Base-by-base conservation (phyloP, 768 basidiomycete species). In the Phaffia tasmanica region DNA sequence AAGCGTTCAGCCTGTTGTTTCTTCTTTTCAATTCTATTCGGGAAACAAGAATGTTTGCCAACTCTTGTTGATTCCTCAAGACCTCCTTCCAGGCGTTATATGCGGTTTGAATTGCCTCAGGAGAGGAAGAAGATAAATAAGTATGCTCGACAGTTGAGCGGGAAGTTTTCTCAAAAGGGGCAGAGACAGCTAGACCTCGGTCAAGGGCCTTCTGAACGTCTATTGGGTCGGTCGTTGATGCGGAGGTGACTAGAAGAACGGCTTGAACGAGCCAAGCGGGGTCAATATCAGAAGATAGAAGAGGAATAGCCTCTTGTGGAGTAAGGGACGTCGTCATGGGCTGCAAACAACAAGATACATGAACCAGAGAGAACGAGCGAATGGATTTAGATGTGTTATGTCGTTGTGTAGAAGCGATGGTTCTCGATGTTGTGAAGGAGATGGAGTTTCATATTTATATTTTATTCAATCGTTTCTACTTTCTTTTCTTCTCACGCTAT, bases 221-320 rank as follows among this genome's bases (percentile, higher is more conserved):
- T 5, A 16, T 15, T 23, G 48, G 30, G 21, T 46, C 30, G 57
- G n/a, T 25, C 23, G 35, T 9, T 54, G 49, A 16, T 16, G 14
- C 35, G 25, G 56, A 65, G 15, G 64, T 57, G 57, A 65, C 49
- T 55, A 35, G 30, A 27, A 65, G 56, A 19, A 47, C 56, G 18
- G 56, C 64, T 25, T 65, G 64, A 23, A 51, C 64, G 47, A 59
- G 42, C 64, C 64, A 65, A 21, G 53, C 29, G n/a, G 64, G 56
- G 25, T 65, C 57, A 5, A 57, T 35, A 29, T 46, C 7, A 27
- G 29, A 32, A 49, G 21, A 18, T 14, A 61, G 59, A 23, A 61
- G 47, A 27, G 8, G 21, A 49, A 47, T 46, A 27, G 59, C 25
- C 8, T n/a, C 59, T 23, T 25, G 25, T 23, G 50, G 59, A 46